Conservation (phyloP, 129 eudicot species). For the Cynara cardunculus region DNA sequence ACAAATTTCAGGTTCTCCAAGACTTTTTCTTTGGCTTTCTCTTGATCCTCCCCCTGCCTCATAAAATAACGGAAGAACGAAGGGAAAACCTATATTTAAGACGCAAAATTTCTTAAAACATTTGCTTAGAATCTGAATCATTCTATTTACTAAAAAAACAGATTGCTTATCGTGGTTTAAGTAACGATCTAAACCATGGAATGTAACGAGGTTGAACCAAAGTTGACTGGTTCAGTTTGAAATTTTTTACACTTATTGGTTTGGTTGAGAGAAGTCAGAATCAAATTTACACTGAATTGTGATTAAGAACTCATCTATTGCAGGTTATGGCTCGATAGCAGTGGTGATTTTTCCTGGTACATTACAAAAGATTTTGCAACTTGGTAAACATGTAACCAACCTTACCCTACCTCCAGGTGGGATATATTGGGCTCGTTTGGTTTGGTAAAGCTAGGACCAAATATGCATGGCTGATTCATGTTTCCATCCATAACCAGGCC, state of each 20-base stretch:
- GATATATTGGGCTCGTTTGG: neutral
- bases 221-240: neutral
- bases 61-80: slow-evolving; percentile 26
- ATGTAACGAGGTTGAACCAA: neutral
- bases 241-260: neutral
- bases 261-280: neutral
- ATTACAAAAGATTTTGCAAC: neutral
- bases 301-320: neutral
- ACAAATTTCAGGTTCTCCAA: slow-evolving; percentile 31
- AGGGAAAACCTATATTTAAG: slow-evolving; percentile 28
- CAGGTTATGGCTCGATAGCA: neutral
- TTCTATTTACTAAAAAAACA: neutral
- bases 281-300: neutral
- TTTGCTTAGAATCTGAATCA: neutral
- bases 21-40: slow-evolving; percentile 28
- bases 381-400: neutral
- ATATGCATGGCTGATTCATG: neutral
- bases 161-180: neutral
- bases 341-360: neutral
- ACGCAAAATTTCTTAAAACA: neutral
- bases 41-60: slow-evolving; percentile 36
- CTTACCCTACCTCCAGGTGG: neutral
- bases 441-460: neutral
- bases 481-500: neutral
- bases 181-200: neutral